These are phyloP conservation scores for Marchantia paleacea DNA, from an alignment of 225 moss, liverwort and hornwort genomes.

Conservation along the genomic window DNA sequence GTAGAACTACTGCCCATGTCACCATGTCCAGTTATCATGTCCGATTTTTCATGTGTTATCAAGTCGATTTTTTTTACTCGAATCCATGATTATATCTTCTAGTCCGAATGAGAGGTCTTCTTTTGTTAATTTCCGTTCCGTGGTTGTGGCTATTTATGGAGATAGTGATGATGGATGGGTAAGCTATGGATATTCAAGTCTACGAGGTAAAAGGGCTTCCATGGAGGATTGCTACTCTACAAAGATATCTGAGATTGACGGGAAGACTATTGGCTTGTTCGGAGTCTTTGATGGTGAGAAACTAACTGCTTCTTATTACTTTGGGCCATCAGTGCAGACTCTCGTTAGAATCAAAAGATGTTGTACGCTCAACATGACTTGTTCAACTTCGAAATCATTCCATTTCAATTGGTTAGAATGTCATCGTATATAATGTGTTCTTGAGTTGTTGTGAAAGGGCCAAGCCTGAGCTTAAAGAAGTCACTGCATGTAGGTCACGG, in stretches of 20 bases:
- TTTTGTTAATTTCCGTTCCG: neutral
- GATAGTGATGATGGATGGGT: conserved; percentile 74
- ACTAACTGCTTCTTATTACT: too few species aligned
- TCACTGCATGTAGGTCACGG: conserved; percentile 66
- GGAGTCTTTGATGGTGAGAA: conserved; percentile 85
- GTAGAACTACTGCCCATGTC: too few species aligned
- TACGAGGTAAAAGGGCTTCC: conserved; percentile 89
- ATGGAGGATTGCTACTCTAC: conserved; percentile 95
- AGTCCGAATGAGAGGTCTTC: neutral
- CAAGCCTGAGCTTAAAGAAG: neutral
- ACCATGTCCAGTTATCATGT: too few species aligned
- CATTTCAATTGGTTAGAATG: too few species aligned
- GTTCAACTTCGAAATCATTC: too few species aligned
- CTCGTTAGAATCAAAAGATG: too few species aligned
- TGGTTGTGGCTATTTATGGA: neutral
- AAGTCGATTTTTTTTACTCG: too few species aligned
- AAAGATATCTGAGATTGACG: conserved; percentile 58
- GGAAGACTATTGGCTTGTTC: conserved; percentile 68
- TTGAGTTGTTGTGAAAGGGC: neutral
- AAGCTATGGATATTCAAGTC: conserved; percentile 87
- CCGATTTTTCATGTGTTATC: too few species aligned
- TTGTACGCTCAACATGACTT: too few species aligned
- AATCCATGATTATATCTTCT: neutral
- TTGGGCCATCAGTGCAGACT: too few species aligned
- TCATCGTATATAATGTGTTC: neutral